Evolutionary conservation across 2,329 filamentous ascomycete species (phyloP).

Genomic region (Verticillium nonalfalfae): DNA sequence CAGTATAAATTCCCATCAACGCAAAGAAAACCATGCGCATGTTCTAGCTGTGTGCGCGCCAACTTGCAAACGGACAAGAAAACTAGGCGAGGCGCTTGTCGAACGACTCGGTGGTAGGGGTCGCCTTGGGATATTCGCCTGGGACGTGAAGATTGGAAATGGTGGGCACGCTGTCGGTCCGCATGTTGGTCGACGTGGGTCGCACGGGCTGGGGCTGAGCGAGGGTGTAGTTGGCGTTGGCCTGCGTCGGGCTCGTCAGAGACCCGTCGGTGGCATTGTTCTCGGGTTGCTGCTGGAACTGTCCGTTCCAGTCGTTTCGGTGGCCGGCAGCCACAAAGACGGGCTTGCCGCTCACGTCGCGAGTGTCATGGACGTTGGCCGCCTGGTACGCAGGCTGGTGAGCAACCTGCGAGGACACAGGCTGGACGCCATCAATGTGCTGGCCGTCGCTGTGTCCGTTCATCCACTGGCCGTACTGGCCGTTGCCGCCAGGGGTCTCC

Average conservation of each 20-base stretch:
- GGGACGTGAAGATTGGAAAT: conserved; percentile 65
- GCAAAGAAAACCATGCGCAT: not conserved
- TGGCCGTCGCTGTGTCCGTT: not conserved
- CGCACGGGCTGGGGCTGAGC: conserved; percentile 11
- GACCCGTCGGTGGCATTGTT: not conserved
- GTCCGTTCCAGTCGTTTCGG: not conserved
- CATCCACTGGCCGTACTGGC: conserved; percentile 10
- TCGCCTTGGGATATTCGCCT: conserved; percentile 52
- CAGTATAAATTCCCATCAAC: not conserved
- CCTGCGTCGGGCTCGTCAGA: not conserved
- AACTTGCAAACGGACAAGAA: not conserved
- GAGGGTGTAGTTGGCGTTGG: not conserved
- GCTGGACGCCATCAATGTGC: not conserved
- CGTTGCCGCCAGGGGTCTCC: conserved; percentile 8
- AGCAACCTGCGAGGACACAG: not conserved
- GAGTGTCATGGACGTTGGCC: not conserved
- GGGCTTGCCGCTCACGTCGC: not conserved
- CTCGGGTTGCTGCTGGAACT: not conserved
- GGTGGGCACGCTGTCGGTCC: conserved; percentile 41
- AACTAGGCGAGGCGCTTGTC: not conserved
- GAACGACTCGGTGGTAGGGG: not conserved
- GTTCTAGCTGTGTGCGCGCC: not conserved
- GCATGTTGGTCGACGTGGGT: conserved; percentile 16
- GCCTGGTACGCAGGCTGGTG: not conserved
- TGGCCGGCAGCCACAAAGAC: not conserved